Evolutionary conservation across 371 early-diverging fungal genomes (phyloP).

Genomic region (Apophysomyces variabilis): DNA sequence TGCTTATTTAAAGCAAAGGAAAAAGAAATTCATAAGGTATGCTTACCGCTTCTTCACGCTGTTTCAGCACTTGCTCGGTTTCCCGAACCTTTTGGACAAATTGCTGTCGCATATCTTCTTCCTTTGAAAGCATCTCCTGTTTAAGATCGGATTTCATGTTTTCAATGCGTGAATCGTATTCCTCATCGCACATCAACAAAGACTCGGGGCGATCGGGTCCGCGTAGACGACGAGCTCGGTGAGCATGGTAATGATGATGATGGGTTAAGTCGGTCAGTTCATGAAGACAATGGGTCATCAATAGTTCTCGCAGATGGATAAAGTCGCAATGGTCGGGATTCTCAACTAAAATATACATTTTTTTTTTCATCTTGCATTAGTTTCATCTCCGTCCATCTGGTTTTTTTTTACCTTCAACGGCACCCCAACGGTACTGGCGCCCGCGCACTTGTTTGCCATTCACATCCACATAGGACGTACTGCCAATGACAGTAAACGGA

Average conservation of each 20-base stretch:
- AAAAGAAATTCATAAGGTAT: background rate
- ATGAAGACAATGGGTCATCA: constrained; percentile 77
- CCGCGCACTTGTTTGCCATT: constrained; percentile 83
- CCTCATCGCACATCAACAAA: constrained; percentile 77
- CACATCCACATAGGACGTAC: constrained; percentile 72
- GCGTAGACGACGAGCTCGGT: constrained; percentile 71
- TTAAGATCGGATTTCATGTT: constrained; percentile 54
- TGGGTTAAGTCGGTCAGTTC: constrained; percentile 86
- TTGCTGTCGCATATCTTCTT: constrained; percentile 75
- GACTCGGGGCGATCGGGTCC: constrained; percentile 62
- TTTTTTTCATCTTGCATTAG: constrained; percentile 1
- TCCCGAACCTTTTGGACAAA: constrained; percentile 78
- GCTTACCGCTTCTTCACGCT: constrained; percentile 64
- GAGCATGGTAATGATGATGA: constrained; percentile 76
- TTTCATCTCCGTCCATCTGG: background rate
- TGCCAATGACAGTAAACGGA: constrained; percentile 95
- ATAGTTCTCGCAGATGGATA: constrained; percentile 74
- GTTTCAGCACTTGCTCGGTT: constrained; percentile 69
- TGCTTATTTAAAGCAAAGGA: background rate
- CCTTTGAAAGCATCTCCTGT: constrained; percentile 75
- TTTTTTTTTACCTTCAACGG: constrained; percentile 77
- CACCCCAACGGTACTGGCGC: constrained; percentile 97
- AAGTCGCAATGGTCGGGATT: constrained; percentile 89
- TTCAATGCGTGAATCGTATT: constrained; percentile 67
- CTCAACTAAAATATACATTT: constrained; percentile 63